phyloP scores from a whole-genome alignment of 1,139 yeast species.

The Sugiyamaella castrensis region DNA sequence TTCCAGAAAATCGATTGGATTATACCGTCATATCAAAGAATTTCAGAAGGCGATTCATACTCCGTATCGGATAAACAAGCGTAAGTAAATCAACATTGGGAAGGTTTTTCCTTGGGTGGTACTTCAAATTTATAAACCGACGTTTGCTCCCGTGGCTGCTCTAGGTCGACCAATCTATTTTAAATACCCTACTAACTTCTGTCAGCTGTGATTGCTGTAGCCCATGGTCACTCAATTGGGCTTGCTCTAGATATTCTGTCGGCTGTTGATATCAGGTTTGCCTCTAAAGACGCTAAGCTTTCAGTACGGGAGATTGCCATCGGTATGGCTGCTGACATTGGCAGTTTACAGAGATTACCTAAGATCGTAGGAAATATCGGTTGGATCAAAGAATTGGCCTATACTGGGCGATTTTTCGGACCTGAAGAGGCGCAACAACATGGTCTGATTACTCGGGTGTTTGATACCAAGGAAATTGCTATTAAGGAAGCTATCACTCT shows the following conservation, averaged over 20 bases:
- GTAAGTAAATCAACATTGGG: constrained; percentile 16
- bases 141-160: constrained; percentile 1
- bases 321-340: constrained; percentile 80
- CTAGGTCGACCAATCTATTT: neutral
- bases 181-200: constrained; percentile 3
- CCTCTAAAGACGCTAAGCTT: constrained; percentile 52
- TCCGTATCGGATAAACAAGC: constrained; percentile 35
- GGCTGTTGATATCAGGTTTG: constrained; percentile 57
- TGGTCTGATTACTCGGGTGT: constrained; percentile 55
- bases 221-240: constrained; percentile 54
- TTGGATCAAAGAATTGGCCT: constrained; percentile 57
- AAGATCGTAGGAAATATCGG: constrained; percentile 54
- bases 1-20: constrained; percentile 37
- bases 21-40: constrained; percentile 40
- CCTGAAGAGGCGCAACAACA: constrained; percentile 54
- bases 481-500: constrained; percentile 48
- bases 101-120: neutral
- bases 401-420: constrained; percentile 58
- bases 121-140: no score
- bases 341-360: constrained; percentile 69
- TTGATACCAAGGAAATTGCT: constrained; percentile 50
- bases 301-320: constrained; percentile 69
- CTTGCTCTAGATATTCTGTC: constrained; percentile 66
- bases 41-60: constrained; percentile 55
- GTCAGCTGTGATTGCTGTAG: constrained; percentile 44